Percentiles rank a stretch among this genome's conserved stretches.
Evolutionary conservation across 306 rosid genomes (phyloP).

Genomic region (Hippophae tibetana): DNA sequence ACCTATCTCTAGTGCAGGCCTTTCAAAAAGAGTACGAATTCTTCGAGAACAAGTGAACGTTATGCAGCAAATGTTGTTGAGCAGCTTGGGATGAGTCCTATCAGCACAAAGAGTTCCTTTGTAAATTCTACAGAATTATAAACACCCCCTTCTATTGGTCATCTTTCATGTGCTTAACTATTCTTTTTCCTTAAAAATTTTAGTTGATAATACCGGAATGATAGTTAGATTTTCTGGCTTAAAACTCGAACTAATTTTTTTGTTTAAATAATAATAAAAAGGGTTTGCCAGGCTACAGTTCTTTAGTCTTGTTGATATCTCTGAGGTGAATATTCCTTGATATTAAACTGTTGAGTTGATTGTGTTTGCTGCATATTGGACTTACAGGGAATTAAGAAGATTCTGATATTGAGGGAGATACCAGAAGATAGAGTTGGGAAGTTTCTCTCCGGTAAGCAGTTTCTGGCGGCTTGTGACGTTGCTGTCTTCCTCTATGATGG

Average conservation of each 20-base stretch:
- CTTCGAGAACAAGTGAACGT: constrained; percentile 46
- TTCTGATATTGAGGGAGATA: constrained; percentile 81
- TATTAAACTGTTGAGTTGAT: constrained; percentile 16
- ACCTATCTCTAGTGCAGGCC: constrained; percentile 41
- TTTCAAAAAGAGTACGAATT: constrained; percentile 43
- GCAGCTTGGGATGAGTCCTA: constrained; percentile 56
- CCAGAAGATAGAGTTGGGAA: constrained; percentile 55
- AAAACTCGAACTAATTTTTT: constrained; percentile 1
- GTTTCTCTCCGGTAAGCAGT: constrained; percentile 47
- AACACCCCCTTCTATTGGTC: constrained; percentile 9
- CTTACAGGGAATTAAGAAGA: constrained; percentile 57
- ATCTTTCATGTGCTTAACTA: constrained; percentile 1
- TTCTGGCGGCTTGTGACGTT: constrained; percentile 78
- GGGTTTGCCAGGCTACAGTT: background rate
- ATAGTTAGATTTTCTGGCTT: constrained; percentile 11
- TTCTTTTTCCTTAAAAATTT: background rate
- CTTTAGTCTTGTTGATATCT: background rate
- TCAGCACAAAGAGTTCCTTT: constrained; percentile 12
- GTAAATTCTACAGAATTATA: constrained; percentile 1
- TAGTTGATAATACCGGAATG: background rate
- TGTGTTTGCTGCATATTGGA: constrained; percentile 18
- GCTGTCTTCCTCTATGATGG: constrained; percentile 85
- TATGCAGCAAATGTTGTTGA: constrained; percentile 61
- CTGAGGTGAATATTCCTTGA: background rate
- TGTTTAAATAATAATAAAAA: background rate